These are phyloP conservation scores for Trichocomaceae sp. DNA, from an alignment of 2,329 filamentous ascomycete species.

Conservation along the genomic window DNA sequence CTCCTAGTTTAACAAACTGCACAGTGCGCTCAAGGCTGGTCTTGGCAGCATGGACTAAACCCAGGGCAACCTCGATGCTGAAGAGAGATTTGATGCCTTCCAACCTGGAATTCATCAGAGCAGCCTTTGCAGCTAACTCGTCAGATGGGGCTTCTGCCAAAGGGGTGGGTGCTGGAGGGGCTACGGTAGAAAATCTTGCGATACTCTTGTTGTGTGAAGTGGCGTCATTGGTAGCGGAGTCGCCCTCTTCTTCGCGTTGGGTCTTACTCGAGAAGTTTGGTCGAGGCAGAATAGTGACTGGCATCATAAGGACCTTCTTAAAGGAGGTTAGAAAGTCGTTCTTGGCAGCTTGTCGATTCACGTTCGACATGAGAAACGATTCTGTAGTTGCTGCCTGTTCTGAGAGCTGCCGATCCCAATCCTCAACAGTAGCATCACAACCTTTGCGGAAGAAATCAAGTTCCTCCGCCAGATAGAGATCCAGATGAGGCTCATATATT, in stretches of 20 bases:
- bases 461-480: conserved; percentile 87
- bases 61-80: conserved; percentile 89
- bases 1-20: conserved; percentile 72
- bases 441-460: conserved; percentile 73
- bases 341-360: conserved; percentile 91
- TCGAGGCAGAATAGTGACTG: conserved; percentile 67
- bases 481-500: conserved; percentile 88
- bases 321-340: conserved; percentile 94
- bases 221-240: conserved; percentile 17
- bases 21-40: conserved; percentile 77
- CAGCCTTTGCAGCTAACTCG: conserved; percentile 93
- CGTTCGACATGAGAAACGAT: conserved; percentile 91
- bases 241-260: conserved; percentile 28
- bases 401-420: conserved; percentile 86
- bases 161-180: conserved; percentile 22
- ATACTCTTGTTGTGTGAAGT: conserved; percentile 19
- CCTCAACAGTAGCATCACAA: conserved; percentile 67
- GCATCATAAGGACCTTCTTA: conserved; percentile 99
- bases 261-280: conserved; percentile 62
- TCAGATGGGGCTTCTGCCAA: conserved; percentile 69
- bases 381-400: conserved; percentile 88
- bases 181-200: conserved; percentile 35
- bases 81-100: conserved; percentile 94
- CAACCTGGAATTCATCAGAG: conserved; percentile 87
- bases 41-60: conserved; percentile 83